Base-by-base conservation (phyloP, 2,329 filamentous ascomycete genomes). In the Talaromyces sp. region DNA sequence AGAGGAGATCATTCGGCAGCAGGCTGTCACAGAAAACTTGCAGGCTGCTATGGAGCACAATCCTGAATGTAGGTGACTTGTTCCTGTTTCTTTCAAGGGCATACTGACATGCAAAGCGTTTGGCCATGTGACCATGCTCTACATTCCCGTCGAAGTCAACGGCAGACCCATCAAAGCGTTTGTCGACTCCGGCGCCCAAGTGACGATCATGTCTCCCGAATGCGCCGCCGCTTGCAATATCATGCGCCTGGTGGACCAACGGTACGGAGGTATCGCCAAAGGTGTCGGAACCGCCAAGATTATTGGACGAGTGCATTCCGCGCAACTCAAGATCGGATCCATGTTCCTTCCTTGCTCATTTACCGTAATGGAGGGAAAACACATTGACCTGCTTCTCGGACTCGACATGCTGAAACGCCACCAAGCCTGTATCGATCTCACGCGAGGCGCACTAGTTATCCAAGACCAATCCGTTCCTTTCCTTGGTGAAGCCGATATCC, bases 341-440 rank as follows among this genome's bases (percentile, higher is more conserved):
- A 85, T 93, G 64, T 92, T 92, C 72, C 82, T 99, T 68, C 89
- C 93, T 2, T 98, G 93, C 78, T 95, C 92, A 63, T 99, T 99
- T 75, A 99, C 95, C 3, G 95, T 99, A 71, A 99, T 99, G 95
- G 95, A 99, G 78, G 95, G 95, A 66, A 99, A 98, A 77, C 88
- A 92, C 58, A 95, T 99, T 27, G 95, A 98, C 73, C 82, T 99
- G 19, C 84, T 99, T 2, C 85, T 99, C 13, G 95, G 95, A 3
- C 80, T 99, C 49, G 95, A 99, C 75, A 99, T 99, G 91, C 83
- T 99, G 64, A 97, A 96, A 79, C 87, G 95, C 44, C 93, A 98
- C 76, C 93, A 96, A 76, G 95, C 93, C 39, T 90, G 85, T 68
- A 93, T 99, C 70, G 95, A 99, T 73, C 83, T 99, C 13, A 84